Percentiles rank a stretch among this genome's conserved stretches.
phyloP scores from a whole-genome alignment of 2,329 filamentous ascomycete species.

The Scleromitrula shiraiana region DNA sequence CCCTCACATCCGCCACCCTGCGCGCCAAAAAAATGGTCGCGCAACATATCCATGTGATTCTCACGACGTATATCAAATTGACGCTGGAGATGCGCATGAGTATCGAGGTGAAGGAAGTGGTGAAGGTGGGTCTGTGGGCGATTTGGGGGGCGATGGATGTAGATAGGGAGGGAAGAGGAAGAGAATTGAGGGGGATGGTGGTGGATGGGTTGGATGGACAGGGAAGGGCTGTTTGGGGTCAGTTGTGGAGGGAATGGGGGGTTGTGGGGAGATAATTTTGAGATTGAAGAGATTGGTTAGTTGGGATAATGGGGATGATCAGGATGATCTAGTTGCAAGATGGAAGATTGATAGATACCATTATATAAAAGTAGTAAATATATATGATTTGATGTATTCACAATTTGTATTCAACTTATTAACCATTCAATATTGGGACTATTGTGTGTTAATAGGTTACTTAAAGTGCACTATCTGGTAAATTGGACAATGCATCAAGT shows the following conservation, averaged over 20 bases:
- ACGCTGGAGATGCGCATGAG: conserved; percentile 49
- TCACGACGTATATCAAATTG: conserved; percentile 52
- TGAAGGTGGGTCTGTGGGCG: conserved; percentile 51
- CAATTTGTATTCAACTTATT: too few species aligned
- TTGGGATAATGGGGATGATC: too few species aligned
- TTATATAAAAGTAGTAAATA: too few species aligned
- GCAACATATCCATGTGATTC: conserved; percentile 52
- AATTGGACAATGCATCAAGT: too few species aligned
- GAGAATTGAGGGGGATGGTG: conserved; percentile 46
- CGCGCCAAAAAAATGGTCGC: conserved; percentile 53
- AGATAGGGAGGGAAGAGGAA: too few species aligned
- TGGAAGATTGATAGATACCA: too few species aligned
- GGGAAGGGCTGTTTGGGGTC: conserved; percentile 50
- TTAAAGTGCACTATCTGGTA: too few species aligned
- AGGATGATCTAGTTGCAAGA: too few species aligned
- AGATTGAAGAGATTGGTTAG: conserved; percentile 60
- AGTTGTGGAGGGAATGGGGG: conserved; percentile 51
- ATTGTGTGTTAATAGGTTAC: too few species aligned
- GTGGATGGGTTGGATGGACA: conserved; percentile 52
- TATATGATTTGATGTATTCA: too few species aligned
- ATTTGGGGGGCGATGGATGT: conserved; percentile 40
- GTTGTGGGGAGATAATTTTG: conserved; percentile 49
- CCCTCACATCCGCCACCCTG: conserved; percentile 52
- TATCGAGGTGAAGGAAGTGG: conserved; percentile 43
- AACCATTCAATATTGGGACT: too few species aligned